A percentile compares a stretch with the other conserved stretches of the same genome.
Evolutionary conservation across 2,329 filamentous ascomycete genomes (phyloP).

Genomic region (Aaosphaeria pasadenensis): DNA sequence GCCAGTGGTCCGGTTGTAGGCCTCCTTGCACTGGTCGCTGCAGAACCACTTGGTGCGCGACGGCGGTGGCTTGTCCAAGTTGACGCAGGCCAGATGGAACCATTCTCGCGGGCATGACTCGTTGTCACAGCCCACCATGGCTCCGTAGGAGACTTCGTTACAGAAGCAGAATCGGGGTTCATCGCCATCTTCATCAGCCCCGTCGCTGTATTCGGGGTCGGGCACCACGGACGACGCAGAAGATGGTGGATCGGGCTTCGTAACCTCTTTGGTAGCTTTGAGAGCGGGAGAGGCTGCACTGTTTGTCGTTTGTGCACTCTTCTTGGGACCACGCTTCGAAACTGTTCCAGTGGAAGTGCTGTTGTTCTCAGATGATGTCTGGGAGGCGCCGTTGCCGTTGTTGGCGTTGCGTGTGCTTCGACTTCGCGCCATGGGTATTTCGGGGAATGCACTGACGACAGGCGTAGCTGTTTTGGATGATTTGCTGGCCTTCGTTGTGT

Average conservation of each 20-base stretch:
- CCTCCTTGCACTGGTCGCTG: conserved; percentile 37
- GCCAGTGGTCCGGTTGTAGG: conserved; percentile 14
- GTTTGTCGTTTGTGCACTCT: conserved; percentile 19
- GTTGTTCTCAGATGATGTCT: conserved; percentile 40
- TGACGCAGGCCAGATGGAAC: conserved; percentile 66
- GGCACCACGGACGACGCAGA: conserved; percentile 29
- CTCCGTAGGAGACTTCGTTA: conserved; percentile 62
- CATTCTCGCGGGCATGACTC: conserved; percentile 62
- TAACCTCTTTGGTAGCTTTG: conserved; percentile 15
- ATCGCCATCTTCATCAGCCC: conserved; percentile 37
- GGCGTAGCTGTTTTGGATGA: conserved; percentile 50
- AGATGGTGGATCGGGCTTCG: conserved; percentile 30
- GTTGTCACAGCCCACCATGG: conserved; percentile 68
- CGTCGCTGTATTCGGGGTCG: conserved; percentile 31
- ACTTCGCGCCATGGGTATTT: conserved; percentile 39
- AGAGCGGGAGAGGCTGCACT: conserved; percentile 26
- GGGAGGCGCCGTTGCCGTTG: conserved; percentile 27
- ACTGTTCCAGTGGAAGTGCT: conserved; percentile 29
- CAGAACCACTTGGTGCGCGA: conserved; percentile 40
- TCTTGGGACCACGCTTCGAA: conserved; percentile 38
- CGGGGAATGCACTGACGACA: conserved; percentile 42
- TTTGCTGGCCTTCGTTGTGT: conserved; percentile 37
- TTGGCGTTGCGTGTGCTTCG: conserved; percentile 42
- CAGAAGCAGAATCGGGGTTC: conserved; percentile 66
- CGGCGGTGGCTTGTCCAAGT: conserved; percentile 57